Evolutionary conservation across 1,284 basidiomycete genomes (phyloP), one percentile per base, ranked within the genome.

Genomic region (Tylopilus sp.): DNA sequence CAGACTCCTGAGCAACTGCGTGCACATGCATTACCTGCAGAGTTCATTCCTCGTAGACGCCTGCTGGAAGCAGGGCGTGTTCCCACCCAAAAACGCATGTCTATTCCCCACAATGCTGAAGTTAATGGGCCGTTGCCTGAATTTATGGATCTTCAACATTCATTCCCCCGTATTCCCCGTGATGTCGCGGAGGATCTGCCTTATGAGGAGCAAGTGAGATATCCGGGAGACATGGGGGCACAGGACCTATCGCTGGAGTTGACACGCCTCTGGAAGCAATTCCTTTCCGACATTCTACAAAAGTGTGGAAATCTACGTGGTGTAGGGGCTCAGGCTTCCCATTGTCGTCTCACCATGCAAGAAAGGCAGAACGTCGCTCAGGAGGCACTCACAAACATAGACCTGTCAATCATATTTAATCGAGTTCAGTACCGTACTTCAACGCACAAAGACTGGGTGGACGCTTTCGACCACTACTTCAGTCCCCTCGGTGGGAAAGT

Each of bases 41-140:
- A 38, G 0, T 66, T 24, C 19, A 47, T 66, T 16, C 52, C 58
- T 9, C 55, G 29, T 1, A 36, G 19, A 5, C 55, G 44, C 9
- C 63, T 66, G 49, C 58, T 4, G 44, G 33, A 7, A 44, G 65
- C 36, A 38, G 65, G 65, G 0, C 55, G 24, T 0, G 4, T 66
- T 5, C 63, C 55, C 24, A 65, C 65, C 9, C 65, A 66, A 60
- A 65, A 66, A 22, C 9, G 51, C 6, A 66, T 66, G 65, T 66
- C 51, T 1, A 51, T 16, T 19, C 58, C 58, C 22, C 58, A 66
- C 9, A 0, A 29, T 13, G 6, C 2, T 0, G 49, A 57, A 54
- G 24, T 44, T 26, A 3, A 65, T 24, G 58, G 6, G 6, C 51
- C 58, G 4, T 22, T 66, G 15, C 58, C 58, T 0, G 60, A 65